Base-by-base conservation (phyloP, 352 stramenopile species). In the Pythium aphanidermatum region DNA sequence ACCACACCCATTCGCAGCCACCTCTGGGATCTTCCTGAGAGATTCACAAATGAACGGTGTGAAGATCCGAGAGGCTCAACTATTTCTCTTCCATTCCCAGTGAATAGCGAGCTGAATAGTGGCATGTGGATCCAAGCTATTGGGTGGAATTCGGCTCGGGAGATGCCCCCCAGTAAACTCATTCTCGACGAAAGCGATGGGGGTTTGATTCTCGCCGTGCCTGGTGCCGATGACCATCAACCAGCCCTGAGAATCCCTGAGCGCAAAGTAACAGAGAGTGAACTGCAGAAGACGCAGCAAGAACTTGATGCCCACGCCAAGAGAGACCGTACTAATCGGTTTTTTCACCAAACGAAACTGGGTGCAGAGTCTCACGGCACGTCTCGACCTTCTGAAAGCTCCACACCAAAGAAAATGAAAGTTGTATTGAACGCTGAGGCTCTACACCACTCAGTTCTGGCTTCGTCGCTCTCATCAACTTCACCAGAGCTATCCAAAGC, bases 391-490 rank as follows among this genome's bases (percentile, higher is more conserved):
- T 17, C 81, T 66, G 2, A 72, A 85, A 42, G 72, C 69, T 13
- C 73, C 68, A 30, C 25, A 87, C 85, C 48, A 84, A 84, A 31
- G 73, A 53, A n/a, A 90, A 87, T 37, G 75, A 87, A 26, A 85
- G 70, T 26, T 75, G 77, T 47, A 69, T 89, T 33, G 53, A 83
- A 84, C 41, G 82, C 86, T 61, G 74, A 74, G 7, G 69, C 77
- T 25, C 74, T 90, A 11, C 74, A 87, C 37, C 78, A 90, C 55
- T 87, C 74, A 14, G 56, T 90, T n/a, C 74, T 74, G 13, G 78
- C 78, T 12, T 86, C 86, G 54, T 87, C 87, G 55, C 65, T 89
- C 21, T 84, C 72, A 29, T 58, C 86, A 25, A 89, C 77, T 10
- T 86, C 86, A 31, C 77, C 77, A 21, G 78, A 90, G 55, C 68